Evolutionary conservation across 805 yeast genomes (phyloP), one percentile per base, ranked within the genome.

Genomic region (Candida yuanshanica): DNA sequence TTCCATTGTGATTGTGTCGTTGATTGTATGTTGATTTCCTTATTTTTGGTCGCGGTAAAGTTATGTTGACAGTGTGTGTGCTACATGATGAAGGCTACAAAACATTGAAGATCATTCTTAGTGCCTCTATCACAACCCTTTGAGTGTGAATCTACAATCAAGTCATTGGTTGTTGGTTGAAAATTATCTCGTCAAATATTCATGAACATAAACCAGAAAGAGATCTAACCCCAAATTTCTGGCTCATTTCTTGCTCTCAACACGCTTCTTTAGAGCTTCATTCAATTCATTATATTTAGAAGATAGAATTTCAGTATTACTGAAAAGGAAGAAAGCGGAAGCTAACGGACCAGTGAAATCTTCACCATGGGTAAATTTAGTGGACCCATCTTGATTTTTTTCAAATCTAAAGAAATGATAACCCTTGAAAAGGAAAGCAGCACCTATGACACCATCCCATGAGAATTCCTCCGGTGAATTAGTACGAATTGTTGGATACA

Each of bases 331-430:
- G 18, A 22, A 37, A 11, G 32, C 32, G 4, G 22, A 7, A 20
- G 31, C 38, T n/a, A 35, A n/a, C n/a, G 20, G 16, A 23, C 43
- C 43, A 5, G n/a, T 13, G 17, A 39, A 39, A 7, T 29, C 21
- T 20, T 39, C 43, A 22, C 43, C 43, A 24, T 39, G 38, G 16
- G n/a, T 21, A 22, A 39, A 35, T 20, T 17, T 35, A 4, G 38
- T 35, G 7, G 36, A 31, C 5, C 17, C 14, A 3, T 35, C 39
- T 31, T 35, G 39, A 35, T 29, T 23, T 11, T 37, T 29, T 17
- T 42, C 39, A 25, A 38, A 38, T 16, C 27, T 37, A 36, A 42
- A 42, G 33, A 38, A 38, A 18, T 38, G 45, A 23, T n/a, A 14
- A 10, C 45, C 42, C 5, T 10, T 11, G 26, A 42, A 38, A 10